Base-by-base conservation (phyloP, 192 early-diverging fungal genomes). In the Kickxella alabastrina region DNA sequence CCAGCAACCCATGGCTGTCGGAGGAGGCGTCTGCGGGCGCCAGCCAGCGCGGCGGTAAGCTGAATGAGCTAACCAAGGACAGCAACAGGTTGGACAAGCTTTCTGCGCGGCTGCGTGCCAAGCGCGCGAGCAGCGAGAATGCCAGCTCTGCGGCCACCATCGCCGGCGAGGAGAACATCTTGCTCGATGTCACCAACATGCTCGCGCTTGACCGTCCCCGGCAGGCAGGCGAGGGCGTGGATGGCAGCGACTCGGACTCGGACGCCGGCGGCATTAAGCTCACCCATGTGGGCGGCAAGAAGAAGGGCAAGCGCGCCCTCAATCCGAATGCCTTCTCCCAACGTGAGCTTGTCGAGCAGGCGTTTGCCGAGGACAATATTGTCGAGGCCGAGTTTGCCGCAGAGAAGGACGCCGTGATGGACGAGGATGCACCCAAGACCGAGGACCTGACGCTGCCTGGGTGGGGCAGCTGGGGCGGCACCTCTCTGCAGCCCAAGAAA, bases 311-410 rank as follows among this genome's bases (percentile, higher is more conserved):
- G 22, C 54, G 45, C 14, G 70, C 61, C 15, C 81, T 77, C 39
- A 77, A 74, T 6, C 72, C 77, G 1, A 62, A 67, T 21, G 71
- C 77, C 12, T 90, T 84, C 26, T 77, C 81, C 3, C 89, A 91
- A 53, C 81, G 84, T 31, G 88, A 93, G 24, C 72, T 98, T 27
- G 90, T 98, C 27, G 85, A 87, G 44, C 84, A 91, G 56, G 96
- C 96, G 13, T 98, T 98, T 80, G 90, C 93, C 9, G 87, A 93
- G 49, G 94, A 98, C 54, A 84, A 95, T 52, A 84, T 97, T 17
- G 83, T 89, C 3, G 84, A 84, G 34, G 68, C 77, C 8, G 91
- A 97, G 53, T 98, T 98, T 75, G 89, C 90, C 42, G 80, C 83
- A 3, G 94, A 97, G 54, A 95, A 96, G 70, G 59, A 74, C 37